Evolutionary conservation across 495 filamentous ascomycete species (phyloP), one percentile per base, ranked within the genome.

Genomic region (Aspergillus diversus): DNA sequence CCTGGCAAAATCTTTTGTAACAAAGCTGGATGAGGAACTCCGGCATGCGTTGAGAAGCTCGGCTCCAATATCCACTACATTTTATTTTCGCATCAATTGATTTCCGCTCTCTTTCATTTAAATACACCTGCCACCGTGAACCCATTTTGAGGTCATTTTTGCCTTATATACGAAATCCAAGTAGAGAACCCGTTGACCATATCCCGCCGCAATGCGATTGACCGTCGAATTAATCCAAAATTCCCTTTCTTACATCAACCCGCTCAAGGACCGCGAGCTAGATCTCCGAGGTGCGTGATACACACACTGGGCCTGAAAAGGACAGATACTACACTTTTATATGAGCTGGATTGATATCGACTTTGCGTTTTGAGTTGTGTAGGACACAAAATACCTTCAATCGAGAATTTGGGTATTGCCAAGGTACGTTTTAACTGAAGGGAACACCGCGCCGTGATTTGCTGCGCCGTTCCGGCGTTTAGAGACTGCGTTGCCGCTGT

Each of bases 341-440:
- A 73, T 80, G 89, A 89, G 85, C 89, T 89, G 79, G 84, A 85
- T 94, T 96, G 87, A 93, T 92, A 91, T 87, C 87, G 81, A 80
- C 60, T 71, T 80, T 80, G 72, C 75, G 64, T 67, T 73, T 75
- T 72, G 70, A 71, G 73, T 76, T 72, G 72, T 88, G 81, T 86
- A 98, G 95, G 95, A 77, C 96, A 97, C 80, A 93, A 96, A 80
- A 97, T 99, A 71, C 92, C 95, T 70, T 85, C 89, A 27, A 97
- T 98, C 81, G 96, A 99, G 86, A 99, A 99, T 74, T 75, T 99
- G 77, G 96, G 95, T 83, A 89, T 93, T 75, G 94, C 95, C 59
- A 92, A 92, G 65, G 93, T 97, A 76, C 56, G 87, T 85, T 43
- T 12, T 11, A 4, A 4, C 8, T 43, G 8, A 43, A 43, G 12